phyloP scores from a whole-genome alignment of 768 basidiomycete species.

The Dioszegia hungarica region DNA sequence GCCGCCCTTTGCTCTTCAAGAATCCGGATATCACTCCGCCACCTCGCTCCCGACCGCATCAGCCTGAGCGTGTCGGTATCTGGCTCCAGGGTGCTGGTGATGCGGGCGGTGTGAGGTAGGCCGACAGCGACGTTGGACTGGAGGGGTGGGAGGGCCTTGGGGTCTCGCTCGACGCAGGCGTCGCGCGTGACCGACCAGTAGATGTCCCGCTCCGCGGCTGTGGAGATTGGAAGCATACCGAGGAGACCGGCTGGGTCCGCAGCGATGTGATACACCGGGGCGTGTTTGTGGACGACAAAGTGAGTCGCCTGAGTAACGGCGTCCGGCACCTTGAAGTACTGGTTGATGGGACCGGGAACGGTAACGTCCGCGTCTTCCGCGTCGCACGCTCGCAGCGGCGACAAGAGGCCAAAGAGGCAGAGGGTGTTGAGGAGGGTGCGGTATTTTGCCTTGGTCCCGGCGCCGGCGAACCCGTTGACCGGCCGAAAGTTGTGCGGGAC shows the following conservation, averaged over 20 bases:
- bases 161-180: conserved; percentile 15
- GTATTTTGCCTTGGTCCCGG: conserved; percentile 60
- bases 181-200: conserved; percentile 17
- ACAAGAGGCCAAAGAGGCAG: conserved; percentile 57
- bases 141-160: not conserved
- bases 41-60: conserved; percentile 9
- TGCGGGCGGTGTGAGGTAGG: not conserved
- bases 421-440: conserved; percentile 63
- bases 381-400: conserved; percentile 57
- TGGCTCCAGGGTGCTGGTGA: conserved; percentile 1
- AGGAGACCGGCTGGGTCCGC: conserved; percentile 57
- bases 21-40: conserved; percentile 15
- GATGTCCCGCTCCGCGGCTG: conserved; percentile 24
- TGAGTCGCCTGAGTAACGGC: conserved; percentile 55
- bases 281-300: conserved; percentile 60
- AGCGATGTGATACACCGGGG: conserved; percentile 62
- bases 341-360: not conserved
- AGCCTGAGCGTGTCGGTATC: not conserved
- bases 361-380: conserved; percentile 52
- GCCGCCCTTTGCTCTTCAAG: conserved; percentile 20
- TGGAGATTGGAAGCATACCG: conserved; percentile 54
- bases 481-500: conserved; percentile 56
- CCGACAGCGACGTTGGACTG: not conserved
- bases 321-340: conserved; percentile 15
- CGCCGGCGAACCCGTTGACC: conserved; percentile 56